Base-by-base conservation (phyloP, 495 filamentous ascomycete genomes). In the Podospora fimiseda region DNA sequence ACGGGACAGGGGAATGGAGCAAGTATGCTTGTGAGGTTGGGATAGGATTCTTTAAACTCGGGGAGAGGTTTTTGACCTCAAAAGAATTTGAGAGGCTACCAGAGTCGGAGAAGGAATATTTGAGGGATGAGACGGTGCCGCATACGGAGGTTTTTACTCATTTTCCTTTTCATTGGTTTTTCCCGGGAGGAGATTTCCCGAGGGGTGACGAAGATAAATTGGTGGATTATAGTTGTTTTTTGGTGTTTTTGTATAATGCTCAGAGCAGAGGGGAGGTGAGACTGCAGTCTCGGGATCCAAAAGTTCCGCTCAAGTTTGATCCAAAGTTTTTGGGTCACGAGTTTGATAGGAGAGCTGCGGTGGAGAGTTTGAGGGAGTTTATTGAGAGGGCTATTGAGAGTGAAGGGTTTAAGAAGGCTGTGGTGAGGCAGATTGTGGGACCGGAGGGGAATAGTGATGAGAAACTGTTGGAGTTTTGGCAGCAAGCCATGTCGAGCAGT, bases 11-110 rank as follows among this genome's bases (percentile, higher is more conserved):
- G 0, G 67, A 71, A 0, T 77, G 78, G 72, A 52, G 72, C 16
- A 64, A 60, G 43, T 68, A 52, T 22, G 61, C 55, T 30, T 75
- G 74, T 59, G 65, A 74, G 59, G 19, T 74, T 15, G 70, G 56
- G 0, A 68, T 72, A 19, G 80, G 78, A 1, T 85, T 72, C 70
- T 71, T 82, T 62, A 84, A 83, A 62, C 69, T 71, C 2, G 66
- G 74, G 27, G 30, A 37, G 0, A 22, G 16, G 1, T 52, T 82
- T 2, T 48, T 60, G 4, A 19, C 46, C 0, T 70, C 67, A 1
- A 37, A 59, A 1, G 77, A 78, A 58, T 80, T 78, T 64, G 58
- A 70, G 38, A 68, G 61, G 0, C 68, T 82, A 0, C 72, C 76
- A 0, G 33, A 41, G 3, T 20, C 58, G 0, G 68, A 68, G 9